Evolutionary conservation across 1,139 yeast species (phyloP), one percentile per base, ranked within the genome.

Genomic region (Kluyveromyces sp.): DNA sequence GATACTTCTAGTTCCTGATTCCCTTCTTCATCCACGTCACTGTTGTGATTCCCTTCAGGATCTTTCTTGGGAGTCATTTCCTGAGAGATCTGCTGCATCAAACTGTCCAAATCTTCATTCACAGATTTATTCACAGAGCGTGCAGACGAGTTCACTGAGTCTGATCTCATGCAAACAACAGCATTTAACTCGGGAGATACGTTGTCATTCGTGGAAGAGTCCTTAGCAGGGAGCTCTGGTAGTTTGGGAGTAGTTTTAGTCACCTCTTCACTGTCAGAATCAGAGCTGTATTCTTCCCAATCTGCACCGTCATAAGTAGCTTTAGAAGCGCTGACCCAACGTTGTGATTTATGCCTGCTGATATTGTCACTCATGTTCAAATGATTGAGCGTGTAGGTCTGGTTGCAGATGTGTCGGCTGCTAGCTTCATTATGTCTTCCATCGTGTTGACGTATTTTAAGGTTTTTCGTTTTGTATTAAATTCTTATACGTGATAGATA

Each of bases 241-340:
- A 36, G 12, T 40, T 41, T 3, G 54, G 58, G 4, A 50, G 44
- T 26, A 2, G 45, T 36, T 12, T 46, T 46, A 8, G 49, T 55
- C 45, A 29, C 38, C 9, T 30, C 15, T 33, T 46, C 43, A n/a
- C 28, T 37, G 4, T 45, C 37, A 12, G 48, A 42, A 18, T 33
- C 33, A 13, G 46, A 39, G 19, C 43, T 33, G 15, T 39, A 43
- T 39, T 60, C 55, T 39, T 57, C 56, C 82, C 83, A 78, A 30
- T 74, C 82, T 31, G 76, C 78, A 6, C 83, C 83, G 53, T 77
- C 78, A 15, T 73, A 65, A 29, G 61, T 63, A 3, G 80, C 81
- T 20, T 72, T 74, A 1, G 77, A 65, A 2, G 79, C 80, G 49
- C 75, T 74, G 2, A 69, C 78, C 83, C 83, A 78, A 42, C 84